Evolutionary conservation across 139 green algal species (phyloP).

Genomic region (Coelastrella sp.): DNA sequence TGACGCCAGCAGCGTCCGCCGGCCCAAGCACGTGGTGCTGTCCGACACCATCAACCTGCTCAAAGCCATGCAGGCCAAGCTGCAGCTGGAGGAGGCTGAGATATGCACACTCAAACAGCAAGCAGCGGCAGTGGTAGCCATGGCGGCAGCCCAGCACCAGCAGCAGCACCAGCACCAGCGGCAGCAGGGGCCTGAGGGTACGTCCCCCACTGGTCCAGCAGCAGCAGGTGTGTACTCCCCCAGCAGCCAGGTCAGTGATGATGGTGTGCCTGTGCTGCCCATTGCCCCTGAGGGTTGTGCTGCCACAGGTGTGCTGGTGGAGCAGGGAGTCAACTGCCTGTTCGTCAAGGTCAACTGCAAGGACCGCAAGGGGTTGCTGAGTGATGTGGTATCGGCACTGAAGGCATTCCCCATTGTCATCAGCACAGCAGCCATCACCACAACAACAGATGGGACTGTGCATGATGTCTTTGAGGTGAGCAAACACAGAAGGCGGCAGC

Average conservation of each 20-base stretch:
- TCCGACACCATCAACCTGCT: slow-evolving; percentile 74
- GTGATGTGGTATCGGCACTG: slow-evolving; percentile 64
- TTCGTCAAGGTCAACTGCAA: slow-evolving; percentile 65
- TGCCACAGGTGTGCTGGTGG: slow-evolving; percentile 44
- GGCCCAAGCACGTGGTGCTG: slow-evolving; percentile 65
- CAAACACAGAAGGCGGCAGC: neutral
- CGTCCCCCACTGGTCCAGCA: neutral
- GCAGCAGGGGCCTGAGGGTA: neutral
- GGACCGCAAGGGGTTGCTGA: slow-evolving; percentile 68
- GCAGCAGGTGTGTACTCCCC: neutral
- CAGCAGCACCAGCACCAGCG: neutral
- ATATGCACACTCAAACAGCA: slow-evolving; percentile 42
- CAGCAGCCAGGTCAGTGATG: neutral
- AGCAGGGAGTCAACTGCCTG: slow-evolving; percentile 46
- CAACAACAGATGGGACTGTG: slow-evolving; percentile 58
- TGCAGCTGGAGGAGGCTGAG: slow-evolving; percentile 39
- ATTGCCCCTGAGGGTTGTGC: neutral
- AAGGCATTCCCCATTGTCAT: slow-evolving; percentile 65
- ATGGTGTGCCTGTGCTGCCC: neutral
- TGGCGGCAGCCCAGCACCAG: slow-evolving; percentile 11
- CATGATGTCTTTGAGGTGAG: slow-evolving; percentile 72
- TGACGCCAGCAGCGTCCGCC: slow-evolving; percentile 20
- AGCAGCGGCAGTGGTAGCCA: slow-evolving; percentile 25
- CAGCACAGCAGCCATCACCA: slow-evolving; percentile 73
- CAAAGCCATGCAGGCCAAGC: slow-evolving; percentile 58